These are phyloP conservation scores for Zychaea mexicana DNA, from an alignment of 371 early-diverging fungal species.

Conservation along the genomic window DNA sequence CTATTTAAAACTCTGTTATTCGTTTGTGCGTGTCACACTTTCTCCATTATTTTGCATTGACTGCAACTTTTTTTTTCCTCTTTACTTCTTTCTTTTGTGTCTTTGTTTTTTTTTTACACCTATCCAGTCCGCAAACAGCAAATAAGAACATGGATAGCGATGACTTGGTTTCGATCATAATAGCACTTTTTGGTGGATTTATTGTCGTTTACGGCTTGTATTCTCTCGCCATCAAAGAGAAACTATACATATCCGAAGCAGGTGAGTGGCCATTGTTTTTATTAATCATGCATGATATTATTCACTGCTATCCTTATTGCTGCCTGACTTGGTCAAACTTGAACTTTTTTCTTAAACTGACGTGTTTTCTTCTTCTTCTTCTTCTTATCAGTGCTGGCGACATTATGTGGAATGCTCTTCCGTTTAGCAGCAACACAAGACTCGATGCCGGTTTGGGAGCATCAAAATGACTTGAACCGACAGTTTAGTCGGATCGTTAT, in stretches of 20 bases:
- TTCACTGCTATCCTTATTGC: background rate
- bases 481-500: constrained; percentile 74
- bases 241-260: constrained; percentile 84
- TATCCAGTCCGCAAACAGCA: too few relatives aligned
- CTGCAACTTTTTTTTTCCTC: too few relatives aligned
- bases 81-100: background rate
- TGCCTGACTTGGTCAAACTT: background rate
- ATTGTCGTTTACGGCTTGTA: constrained; percentile 78
- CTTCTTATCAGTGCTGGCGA: constrained; percentile 62
- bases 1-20: background rate
- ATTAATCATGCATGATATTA: background rate
- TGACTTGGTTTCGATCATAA: constrained; percentile 29
- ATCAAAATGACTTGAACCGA: constrained; percentile 22
- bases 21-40: too few relatives aligned
- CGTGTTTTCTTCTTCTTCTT: background rate
- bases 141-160: constrained; percentile 1
- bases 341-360: too few relatives aligned
- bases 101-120: background rate
- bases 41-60: too few relatives aligned
- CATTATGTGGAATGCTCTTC: constrained; percentile 77
- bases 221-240: constrained; percentile 85
- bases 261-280: constrained; percentile 18
- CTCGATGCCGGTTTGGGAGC: constrained; percentile 27
- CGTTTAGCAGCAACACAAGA: constrained; percentile 55
- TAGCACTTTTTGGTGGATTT: constrained; percentile 71